A percentile compares a stretch with the other conserved stretches of the same genome.
phyloP scores from a whole-genome alignment of 176 grass and related monocot genomes.

The Carex pumila region DNA sequence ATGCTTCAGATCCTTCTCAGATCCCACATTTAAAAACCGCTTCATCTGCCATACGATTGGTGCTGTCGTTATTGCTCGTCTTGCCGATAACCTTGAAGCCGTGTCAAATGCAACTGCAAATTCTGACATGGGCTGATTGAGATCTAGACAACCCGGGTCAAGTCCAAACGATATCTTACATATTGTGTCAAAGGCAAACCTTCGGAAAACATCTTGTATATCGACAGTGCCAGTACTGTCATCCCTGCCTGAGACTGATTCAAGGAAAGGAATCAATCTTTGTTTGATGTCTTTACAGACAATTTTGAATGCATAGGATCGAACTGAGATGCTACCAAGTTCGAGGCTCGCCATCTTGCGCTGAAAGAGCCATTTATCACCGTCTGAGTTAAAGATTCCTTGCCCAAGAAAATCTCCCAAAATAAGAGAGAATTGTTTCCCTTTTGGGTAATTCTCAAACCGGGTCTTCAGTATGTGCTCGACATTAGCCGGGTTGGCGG shows the following conservation, averaged over 20 bases:
- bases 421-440: constrained; percentile 49
- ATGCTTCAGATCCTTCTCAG: constrained; percentile 53
- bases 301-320: constrained; percentile 54
- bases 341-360: constrained; percentile 92
- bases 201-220: constrained; percentile 73
- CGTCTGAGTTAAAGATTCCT: constrained; percentile 92
- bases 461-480: constrained; percentile 78
- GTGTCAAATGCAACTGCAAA: constrained; percentile 57
- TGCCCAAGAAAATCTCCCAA: constrained; percentile 71
- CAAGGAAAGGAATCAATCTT: constrained; percentile 43
- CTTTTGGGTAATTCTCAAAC: constrained; percentile 87
- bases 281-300: constrained; percentile 29
- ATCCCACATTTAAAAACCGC: constrained; percentile 48
- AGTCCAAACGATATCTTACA: constrained; percentile 78
- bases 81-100: constrained; percentile 42
- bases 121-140: constrained; percentile 33
- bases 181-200: constrained; percentile 75
- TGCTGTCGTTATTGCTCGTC: constrained; percentile 25
- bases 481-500: constrained; percentile 76
- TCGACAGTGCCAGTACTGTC: constrained; percentile 21
- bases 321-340: constrained; percentile 61
- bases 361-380: constrained; percentile 55
- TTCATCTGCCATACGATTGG: constrained; percentile 55
- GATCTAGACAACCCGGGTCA: constrained; percentile 48
- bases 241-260: constrained; percentile 18